phyloP scores from a whole-genome alignment of 768 basidiomycete genomes.

The Macrolepiota albuminosa region DNA sequence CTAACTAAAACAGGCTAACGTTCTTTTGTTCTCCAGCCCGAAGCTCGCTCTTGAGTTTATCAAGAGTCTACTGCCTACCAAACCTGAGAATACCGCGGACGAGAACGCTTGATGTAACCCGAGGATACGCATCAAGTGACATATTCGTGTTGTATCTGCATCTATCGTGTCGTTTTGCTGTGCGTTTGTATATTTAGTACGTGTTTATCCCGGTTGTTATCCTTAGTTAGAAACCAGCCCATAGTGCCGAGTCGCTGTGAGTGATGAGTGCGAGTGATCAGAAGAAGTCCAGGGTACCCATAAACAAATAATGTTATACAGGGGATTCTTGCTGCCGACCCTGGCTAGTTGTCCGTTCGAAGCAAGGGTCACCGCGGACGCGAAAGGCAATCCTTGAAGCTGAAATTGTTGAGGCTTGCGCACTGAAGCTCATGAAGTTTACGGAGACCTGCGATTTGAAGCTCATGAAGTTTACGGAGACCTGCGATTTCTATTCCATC shows the following conservation, averaged over 20 bases:
- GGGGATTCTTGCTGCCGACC: too few relatives aligned
- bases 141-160: not conserved
- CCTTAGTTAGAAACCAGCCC: not conserved
- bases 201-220: slow-evolving; percentile 2
- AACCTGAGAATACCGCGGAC: not conserved
- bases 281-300: not conserved
- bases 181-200: slow-evolving; percentile 7
- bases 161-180: slow-evolving; percentile 3
- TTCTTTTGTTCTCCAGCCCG: slow-evolving; percentile 36
- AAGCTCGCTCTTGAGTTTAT: slow-evolving; percentile 61
- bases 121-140: not conserved
- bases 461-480: not conserved
- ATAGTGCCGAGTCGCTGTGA: not conserved
- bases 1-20: not conserved
- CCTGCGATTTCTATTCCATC: too few relatives aligned
- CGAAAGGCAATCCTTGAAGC: not conserved
- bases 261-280: not conserved
- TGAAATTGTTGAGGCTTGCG: not conserved
- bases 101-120: not conserved
- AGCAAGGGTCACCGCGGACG: not conserved
- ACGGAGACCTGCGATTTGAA: not conserved
- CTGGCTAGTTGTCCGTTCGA: not conserved
- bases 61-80: slow-evolving; percentile 33
- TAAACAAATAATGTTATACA: not conserved
- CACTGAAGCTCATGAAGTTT: not conserved